These are phyloP conservation scores for Neoarthrinium moseri DNA, from an alignment of 2,329 filamentous ascomycete species.

Conservation along the genomic window DNA sequence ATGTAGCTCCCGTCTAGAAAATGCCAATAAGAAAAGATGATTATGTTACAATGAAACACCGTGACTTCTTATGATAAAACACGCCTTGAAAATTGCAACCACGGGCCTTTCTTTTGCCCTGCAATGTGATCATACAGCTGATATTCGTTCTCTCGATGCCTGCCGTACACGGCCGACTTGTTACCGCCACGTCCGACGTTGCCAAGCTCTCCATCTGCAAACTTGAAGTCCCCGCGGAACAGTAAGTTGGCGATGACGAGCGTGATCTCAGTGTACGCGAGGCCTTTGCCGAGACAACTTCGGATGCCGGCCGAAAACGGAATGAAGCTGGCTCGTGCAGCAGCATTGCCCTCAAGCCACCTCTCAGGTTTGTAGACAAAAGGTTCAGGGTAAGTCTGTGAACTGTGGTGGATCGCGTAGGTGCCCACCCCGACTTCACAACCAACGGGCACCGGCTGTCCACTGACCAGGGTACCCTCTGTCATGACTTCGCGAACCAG, in stretches of 20 bases:
- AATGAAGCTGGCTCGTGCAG: not conserved
- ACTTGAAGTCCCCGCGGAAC: constrained; percentile 5
- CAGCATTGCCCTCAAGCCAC: constrained; percentile 10
- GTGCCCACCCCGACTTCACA: constrained; percentile 12
- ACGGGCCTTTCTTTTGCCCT: constrained; percentile 10
- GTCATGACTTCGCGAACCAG: constrained; percentile 11
- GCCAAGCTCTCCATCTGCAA: constrained; percentile 1
- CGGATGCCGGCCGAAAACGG: constrained; percentile 4
- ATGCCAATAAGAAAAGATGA: too few species aligned
- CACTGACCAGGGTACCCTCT: constrained; percentile 6
- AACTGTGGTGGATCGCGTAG: constrained; percentile 11
- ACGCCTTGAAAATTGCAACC: constrained; percentile 3
- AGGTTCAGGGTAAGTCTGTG: constrained; percentile 11
- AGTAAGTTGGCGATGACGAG: constrained; percentile 2
- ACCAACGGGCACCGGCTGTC: constrained; percentile 9
- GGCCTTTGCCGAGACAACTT: constrained; percentile 6
- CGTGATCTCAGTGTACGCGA: constrained; percentile 10
- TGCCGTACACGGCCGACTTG: not conserved
- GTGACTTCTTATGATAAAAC: too few species aligned
- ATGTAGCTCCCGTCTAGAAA: too few species aligned
- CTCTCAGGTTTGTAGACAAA: constrained; percentile 13
- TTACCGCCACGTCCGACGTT: constrained; percentile 2
- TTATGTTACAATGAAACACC: too few species aligned
- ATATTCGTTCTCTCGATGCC: constrained; percentile 7
- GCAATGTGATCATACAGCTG: constrained; percentile 11